These are phyloP conservation scores for Anisodus acutangulus DNA, from an alignment of 257 asterid species.

Conservation along the genomic window DNA sequence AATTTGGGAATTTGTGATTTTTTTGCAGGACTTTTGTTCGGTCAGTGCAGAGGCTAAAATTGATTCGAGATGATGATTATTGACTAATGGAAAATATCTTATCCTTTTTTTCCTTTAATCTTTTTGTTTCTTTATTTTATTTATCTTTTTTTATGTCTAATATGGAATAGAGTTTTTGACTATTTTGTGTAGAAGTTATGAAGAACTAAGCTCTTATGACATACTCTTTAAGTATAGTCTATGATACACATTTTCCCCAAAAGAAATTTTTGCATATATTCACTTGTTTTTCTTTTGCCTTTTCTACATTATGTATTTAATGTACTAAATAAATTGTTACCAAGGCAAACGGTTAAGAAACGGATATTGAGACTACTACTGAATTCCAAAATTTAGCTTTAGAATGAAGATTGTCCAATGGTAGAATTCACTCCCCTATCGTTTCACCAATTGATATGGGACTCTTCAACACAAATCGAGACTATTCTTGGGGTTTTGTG, in stretches of 20 bases:
- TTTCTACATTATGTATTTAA: too few relatives aligned
- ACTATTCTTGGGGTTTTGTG: not conserved
- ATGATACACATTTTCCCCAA: not conserved
- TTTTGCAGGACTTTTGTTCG: constrained; percentile 53
- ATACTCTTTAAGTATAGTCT: not conserved
- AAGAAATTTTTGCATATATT: too few relatives aligned
- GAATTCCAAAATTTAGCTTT: too few relatives aligned
- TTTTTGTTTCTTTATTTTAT: not conserved
- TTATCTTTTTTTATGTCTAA: not conserved
- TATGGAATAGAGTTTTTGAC: not conserved
- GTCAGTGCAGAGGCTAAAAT: constrained; percentile 57
- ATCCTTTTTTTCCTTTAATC: not conserved
- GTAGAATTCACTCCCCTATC: not conserved
- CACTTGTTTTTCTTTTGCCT: not conserved
- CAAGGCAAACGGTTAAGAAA: too few relatives aligned
- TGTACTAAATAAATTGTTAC: not conserved
- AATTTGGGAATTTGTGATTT: not conserved
- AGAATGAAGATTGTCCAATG: too few relatives aligned
- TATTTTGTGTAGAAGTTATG: not conserved
- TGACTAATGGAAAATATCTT: not conserved
- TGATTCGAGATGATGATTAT: constrained; percentile 47
- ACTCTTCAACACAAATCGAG: not conserved
- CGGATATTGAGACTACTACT: too few relatives aligned
- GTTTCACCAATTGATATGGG: not conserved
- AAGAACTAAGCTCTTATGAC: not conserved